Conservation (phyloP, 352 stramenopile genomes). For the Nothophytophthora sp. region DNA sequence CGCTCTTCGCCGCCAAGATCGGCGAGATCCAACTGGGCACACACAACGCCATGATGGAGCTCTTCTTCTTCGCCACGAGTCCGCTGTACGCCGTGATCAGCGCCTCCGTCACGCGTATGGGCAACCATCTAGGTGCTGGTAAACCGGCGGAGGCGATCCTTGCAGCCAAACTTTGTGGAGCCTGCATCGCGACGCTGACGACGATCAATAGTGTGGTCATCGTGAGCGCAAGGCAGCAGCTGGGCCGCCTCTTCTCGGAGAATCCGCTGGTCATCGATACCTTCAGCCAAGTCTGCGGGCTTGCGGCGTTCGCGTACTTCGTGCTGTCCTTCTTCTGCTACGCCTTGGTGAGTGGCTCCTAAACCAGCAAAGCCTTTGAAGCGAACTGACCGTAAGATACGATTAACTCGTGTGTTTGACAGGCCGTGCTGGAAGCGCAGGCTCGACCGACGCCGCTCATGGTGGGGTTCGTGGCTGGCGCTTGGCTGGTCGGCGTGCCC, state of each 20-base stretch:
- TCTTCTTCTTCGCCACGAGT: constrained; percentile 79
- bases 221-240: constrained; percentile 31
- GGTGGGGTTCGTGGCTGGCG: constrained; percentile 52
- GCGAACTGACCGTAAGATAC: not conserved
- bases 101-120: constrained; percentile 70
- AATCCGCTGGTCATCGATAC: constrained; percentile 52
- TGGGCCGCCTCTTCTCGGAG: constrained; percentile 76
- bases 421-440: constrained; percentile 74
- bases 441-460: constrained; percentile 53
- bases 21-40: constrained; percentile 73
- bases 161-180: constrained; percentile 48
- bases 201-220: constrained; percentile 44
- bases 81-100: constrained; percentile 77
- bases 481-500: constrained; percentile 77
- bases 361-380: not conserved
- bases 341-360: constrained; percentile 46
- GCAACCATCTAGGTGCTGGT: constrained; percentile 58
- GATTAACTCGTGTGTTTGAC: constrained; percentile 12
- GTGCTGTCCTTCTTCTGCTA: constrained; percentile 82
- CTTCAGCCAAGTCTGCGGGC: constrained; percentile 54
- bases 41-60: constrained; percentile 85
- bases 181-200: constrained; percentile 46
- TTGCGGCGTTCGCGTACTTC: constrained; percentile 67
- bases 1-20: constrained; percentile 68
- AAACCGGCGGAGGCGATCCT: constrained; percentile 39